Evolutionary conservation across 2,329 filamentous ascomycete species (phyloP), one percentile per base, ranked within the genome.

Genomic region (Neofusicoccum umdonicola): DNA sequence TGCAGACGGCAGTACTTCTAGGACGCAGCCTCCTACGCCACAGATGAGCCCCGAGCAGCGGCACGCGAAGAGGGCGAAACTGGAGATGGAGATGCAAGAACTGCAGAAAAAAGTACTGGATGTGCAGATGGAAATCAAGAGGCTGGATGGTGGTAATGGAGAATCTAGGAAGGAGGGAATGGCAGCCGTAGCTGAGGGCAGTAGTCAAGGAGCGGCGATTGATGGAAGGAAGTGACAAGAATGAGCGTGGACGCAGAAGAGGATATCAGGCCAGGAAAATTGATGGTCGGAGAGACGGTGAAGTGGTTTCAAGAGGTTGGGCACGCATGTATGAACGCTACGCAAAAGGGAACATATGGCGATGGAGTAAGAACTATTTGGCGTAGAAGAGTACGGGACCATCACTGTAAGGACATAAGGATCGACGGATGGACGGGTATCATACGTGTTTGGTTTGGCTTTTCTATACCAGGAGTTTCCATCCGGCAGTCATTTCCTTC

Each of bases 11-110:
- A 13, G 34, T 12, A 47, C 42, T 9, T 44, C 27, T 9, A 39
- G 12, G 13, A 64, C 39, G 9, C 35, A 57, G 34, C 51, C 62
- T 19, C 62, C 51, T 4, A 64, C 51, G 4, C 62, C 62, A 9
- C 50, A 52, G 6, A 64, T 64, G 41, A 64, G 62, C 35, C 62
- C 62, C n/a, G 62, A 64, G 34, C 62, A 64, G n/a, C 51, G 62
- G 19, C 50, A 51, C 19, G 62, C 44, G 3, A 64, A 64, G 51
- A 44, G 62, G 17, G 45, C 45, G 42, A 45, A 47, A 17, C 42
- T 64, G 42, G 62, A 64, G 37, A 31, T 64, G 17, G 62, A 64
- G n/a, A 64, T 64, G 62, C 51, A 58, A 19, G 51, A 64, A 34
- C 7, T 64, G 42, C 41, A 56, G 15, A 52, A 45, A 19, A 64